Evolutionary conservation across 306 rosid genomes (phyloP).

Genomic region (Ormosia emarginata): DNA sequence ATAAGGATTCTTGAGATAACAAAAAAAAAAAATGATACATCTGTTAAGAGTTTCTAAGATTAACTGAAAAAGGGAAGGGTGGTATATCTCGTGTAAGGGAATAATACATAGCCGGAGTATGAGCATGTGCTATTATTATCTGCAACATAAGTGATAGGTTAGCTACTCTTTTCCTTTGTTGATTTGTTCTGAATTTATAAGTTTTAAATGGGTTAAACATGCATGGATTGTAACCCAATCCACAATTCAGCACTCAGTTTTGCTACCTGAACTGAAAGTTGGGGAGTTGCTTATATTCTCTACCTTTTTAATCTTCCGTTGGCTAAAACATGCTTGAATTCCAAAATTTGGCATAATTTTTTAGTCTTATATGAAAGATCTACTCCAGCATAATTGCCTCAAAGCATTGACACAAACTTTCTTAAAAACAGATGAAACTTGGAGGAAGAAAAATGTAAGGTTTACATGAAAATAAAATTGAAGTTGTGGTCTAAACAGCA

Average conservation of each 20-base stretch:
- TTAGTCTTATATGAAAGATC: background rate
- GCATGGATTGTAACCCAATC: conserved; percentile 1
- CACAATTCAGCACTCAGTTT: background rate
- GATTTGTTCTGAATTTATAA: background rate
- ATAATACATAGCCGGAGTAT: background rate
- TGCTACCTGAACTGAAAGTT: background rate
- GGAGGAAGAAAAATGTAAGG: background rate
- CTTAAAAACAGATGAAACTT: background rate
- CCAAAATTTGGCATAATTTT: background rate
- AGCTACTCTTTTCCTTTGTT: background rate
- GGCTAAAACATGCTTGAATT: background rate
- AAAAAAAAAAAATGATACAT: background rate
- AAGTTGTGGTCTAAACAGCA: background rate
- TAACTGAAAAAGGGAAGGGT: background rate
- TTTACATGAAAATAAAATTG: background rate
- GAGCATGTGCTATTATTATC: background rate
- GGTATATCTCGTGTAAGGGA: background rate
- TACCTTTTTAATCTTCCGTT: background rate
- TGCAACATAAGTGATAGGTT: background rate
- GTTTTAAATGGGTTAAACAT: background rate
- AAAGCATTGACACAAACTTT: background rate
- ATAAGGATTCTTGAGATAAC: background rate
- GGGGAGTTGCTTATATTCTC: background rate
- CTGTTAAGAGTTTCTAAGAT: background rate
- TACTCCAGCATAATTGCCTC: conserved; percentile 8